Evolutionary conservation across 2,329 filamentous ascomycete species (phyloP), one percentile per base, ranked within the genome.

Genomic region (Aspergillus candidus): DNA sequence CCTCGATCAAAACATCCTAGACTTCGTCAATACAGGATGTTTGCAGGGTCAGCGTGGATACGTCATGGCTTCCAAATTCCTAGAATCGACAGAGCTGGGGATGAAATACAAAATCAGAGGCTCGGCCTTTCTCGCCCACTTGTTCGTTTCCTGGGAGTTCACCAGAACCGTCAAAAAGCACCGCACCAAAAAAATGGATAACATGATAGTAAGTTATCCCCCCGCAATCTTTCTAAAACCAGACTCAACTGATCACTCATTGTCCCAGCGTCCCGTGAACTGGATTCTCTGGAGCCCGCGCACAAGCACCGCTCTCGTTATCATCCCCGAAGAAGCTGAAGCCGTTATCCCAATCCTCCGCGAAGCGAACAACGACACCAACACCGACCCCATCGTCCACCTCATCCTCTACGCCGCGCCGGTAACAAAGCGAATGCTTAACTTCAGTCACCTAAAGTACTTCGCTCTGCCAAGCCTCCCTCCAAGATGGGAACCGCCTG

Each of bases 291-390:
- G 75, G 73, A 77, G 73, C 46, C 51, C 52, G 0, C n/a, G 51
- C 0, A 64, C 65, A 0, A 54, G 76, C 6, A 73, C 68, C 0
- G 82, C 74, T 0, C 49, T 86, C 0, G 58, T 86, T 2, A 55
- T 86, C 2, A 79, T 77, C 22, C 77, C 80, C 0, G 82, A 86
- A 50, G 83, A 86, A 56, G 79, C 74, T 0, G 78, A 86, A 43
- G 36, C 54, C 0, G 50, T 84, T 0, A 68, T 86, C 3, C 69
- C 70, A 0, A 48, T 69, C 0, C 49, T 83, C 32, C 61, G 60
- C 6, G 7, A 7, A 27, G 22, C 22, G 7, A 27, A 27, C 6
- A 27, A 27, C 18, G 6, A 7, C 1, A 13, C 35, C 0, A 11
- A 33, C 0, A 14, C 31, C 4, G 32, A 30, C 1, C 30, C 55